phyloP scores from a whole-genome alignment of 2,329 filamentous ascomycete genomes.

The Xylaria arbuscula region DNA sequence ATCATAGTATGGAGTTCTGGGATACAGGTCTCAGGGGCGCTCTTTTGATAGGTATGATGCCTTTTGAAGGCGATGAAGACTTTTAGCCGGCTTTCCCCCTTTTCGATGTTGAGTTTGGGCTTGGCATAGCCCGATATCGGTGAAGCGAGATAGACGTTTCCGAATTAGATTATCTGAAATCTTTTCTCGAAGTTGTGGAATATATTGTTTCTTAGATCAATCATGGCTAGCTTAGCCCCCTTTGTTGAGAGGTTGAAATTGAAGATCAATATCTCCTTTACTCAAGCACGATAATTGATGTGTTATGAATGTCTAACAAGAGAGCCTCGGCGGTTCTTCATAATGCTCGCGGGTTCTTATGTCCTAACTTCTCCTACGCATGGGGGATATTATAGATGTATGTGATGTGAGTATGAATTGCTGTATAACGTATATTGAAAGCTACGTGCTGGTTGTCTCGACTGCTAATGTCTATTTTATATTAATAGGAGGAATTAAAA shows the following conservation, averaged over 20 bases:
- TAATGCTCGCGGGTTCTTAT: too few species aligned
- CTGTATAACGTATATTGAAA: too few species aligned
- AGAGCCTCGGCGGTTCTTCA: too few species aligned
- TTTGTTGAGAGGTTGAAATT: background rate
- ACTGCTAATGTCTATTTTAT: too few species aligned
- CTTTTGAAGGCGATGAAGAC: background rate
- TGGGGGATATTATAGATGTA: too few species aligned
- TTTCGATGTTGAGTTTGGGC: background rate
- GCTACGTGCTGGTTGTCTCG: too few species aligned
- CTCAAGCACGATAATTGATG: background rate
- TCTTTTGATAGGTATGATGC: background rate
- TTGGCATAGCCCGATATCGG: background rate
- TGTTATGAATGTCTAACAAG: background rate
- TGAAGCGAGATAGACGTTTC: constrained; percentile 17
- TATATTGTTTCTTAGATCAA: background rate
- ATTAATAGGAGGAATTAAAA: too few species aligned
- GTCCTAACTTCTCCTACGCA: too few species aligned
- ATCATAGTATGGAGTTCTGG: constrained; percentile 30
- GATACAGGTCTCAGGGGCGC: constrained; percentile 14
- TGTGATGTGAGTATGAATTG: too few species aligned
- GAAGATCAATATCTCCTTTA: background rate
- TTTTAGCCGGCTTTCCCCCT: background rate
- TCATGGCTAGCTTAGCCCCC: background rate
- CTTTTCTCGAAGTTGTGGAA: background rate
- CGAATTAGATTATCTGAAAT: constrained; percentile 15